Base-by-base conservation (phyloP, 495 filamentous ascomycete species). In the Penicillium odoratum region DNA sequence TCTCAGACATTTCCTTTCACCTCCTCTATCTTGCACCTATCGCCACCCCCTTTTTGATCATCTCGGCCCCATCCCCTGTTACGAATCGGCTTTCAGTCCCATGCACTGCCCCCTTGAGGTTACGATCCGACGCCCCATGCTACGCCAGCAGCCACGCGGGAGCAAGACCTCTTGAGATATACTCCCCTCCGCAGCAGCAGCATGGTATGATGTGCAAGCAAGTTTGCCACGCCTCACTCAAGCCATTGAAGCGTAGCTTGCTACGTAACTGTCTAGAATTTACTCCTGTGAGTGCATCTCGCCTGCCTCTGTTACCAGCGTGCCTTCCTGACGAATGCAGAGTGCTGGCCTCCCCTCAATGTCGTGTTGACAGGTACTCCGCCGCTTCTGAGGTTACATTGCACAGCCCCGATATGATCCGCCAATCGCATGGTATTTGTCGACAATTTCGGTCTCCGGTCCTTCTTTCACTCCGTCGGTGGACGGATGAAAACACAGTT, bases 11-110 rank as follows among this genome's bases (percentile, higher is more conserved):
- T 51, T 10, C 48, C 48, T 51, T 51, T 30, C n/a, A 8, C 18
- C 43, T 45, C 43, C 43, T 45, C 43, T 45, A 45, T 45, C 43
- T 9, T 45, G n/a, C 43, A 45, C 43, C n/a, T 18, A 18, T 45
- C n/a, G 43, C 43, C 43, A 45, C 43, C 43, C 43, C 43, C 46
- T 48, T 48, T 48, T 9, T n/a, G 25, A 30, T 33, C 29, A 13
- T n/a, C 50, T 58, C 40, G 48, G 26, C 34, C 55, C 55, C 47
- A 51, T n/a, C 28, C 48, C 33, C 42, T 34, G 4, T 36, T 34
- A 26, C 40, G 15, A n/a, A n/a, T 26, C 16, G 36, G 48, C 38
- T 48, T 46, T 58, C 46, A 9, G 52, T n/a, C n/a, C n/a, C n/a
- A n/a, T n/a, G n/a, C n/a, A n/a, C n/a, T n/a, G n/a, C n/a, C n/a